Evolutionary conservation across 1,284 basidiomycete genomes (phyloP), one percentile per base, ranked within the genome.

Genomic region (Tranzscheliella williamsii): DNA sequence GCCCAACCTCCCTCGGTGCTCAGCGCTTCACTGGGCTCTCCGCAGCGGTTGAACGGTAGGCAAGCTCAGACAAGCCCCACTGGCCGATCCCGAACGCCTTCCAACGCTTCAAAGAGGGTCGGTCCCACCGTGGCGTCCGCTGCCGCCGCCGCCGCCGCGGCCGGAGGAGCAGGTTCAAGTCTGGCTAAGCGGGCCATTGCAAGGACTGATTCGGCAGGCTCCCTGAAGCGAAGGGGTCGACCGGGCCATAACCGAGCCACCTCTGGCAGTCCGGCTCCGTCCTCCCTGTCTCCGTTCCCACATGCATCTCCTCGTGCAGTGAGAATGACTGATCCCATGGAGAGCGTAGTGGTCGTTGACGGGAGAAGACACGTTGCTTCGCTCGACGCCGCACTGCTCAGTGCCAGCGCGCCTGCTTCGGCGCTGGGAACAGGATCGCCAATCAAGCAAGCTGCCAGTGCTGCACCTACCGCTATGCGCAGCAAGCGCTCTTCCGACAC

Each of bases 211-310:
- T 57, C 64, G 9, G 45, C 58, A 9, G 51, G 54, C 35, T 67
- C 64, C 16, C 34, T 63, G 39, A 53, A 49, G 16, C 47, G 58
- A 18, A 29, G 41, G 8, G 48, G 53, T 5, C 44, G 58, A 16
- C 46, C 54, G 2, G 48, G 56, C 1, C 49, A 58, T 27, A 45
- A 56, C 7, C 53, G 69, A 20, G 44, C 64, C 12, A 26, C 42
- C 15, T 70, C 67, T 7, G 63, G 67, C 15, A 69, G 65, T 31
- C 73, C 73, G 5, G 73, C 73, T 13, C 73, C 73, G 9, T 72
- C 70, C 9, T 49, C 67, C 12, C 57, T 74, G 5, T 74, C 73
- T 11, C 73, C 73, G 5, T 75, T 75, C 42, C 73, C 73, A 3
- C 73, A 75, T 44, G 72, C 61, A 21, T 64, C 63, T 26, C 60